Evolutionary conservation across 768 basidiomycete species (phyloP).

Genomic region (Rhizopogon vinicolor): DNA sequence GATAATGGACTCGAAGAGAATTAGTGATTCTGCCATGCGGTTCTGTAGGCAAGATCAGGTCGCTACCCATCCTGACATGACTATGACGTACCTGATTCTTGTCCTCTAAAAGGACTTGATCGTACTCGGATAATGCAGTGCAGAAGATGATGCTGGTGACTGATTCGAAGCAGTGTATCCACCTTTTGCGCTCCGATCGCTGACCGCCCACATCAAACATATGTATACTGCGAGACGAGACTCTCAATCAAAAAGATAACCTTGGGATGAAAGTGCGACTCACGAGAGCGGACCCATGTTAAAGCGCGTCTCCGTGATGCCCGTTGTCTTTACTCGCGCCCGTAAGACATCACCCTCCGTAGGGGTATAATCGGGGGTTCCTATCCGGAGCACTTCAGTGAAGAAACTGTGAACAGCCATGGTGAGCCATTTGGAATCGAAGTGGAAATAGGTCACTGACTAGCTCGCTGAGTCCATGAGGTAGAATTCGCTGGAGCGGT

Average conservation of each 20-base stretch:
- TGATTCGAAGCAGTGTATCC: slow-evolving; percentile 79
- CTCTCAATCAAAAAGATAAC: neutral
- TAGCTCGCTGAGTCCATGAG: too few species aligned
- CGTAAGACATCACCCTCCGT: slow-evolving; percentile 83
- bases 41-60: slow-evolving; percentile 38
- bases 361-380: slow-evolving; percentile 74
- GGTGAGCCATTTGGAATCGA: neutral
- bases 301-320: slow-evolving; percentile 87
- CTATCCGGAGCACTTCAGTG: slow-evolving; percentile 78
- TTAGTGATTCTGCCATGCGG: slow-evolving; percentile 69
- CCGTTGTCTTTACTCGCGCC: slow-evolving; percentile 85
- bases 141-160: slow-evolving; percentile 80
- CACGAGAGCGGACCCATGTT: slow-evolving; percentile 62
- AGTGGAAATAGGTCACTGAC: slow-evolving; percentile 38
- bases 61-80: neutral
- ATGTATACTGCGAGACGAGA: slow-evolving; percentile 35
- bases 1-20: slow-evolving; percentile 74
- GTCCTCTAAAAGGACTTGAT: slow-evolving; percentile 67
- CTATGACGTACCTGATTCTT: slow-evolving; percentile 22
- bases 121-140: slow-evolving; percentile 71
- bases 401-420: slow-evolving; percentile 61
- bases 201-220: slow-evolving; percentile 84
- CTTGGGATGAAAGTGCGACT: slow-evolving; percentile 11
- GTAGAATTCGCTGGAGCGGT: too few species aligned
- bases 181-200: slow-evolving; percentile 76